Evolutionary conservation across 306 rosid species (phyloP).

Genomic region (Quercus mongolica): DNA sequence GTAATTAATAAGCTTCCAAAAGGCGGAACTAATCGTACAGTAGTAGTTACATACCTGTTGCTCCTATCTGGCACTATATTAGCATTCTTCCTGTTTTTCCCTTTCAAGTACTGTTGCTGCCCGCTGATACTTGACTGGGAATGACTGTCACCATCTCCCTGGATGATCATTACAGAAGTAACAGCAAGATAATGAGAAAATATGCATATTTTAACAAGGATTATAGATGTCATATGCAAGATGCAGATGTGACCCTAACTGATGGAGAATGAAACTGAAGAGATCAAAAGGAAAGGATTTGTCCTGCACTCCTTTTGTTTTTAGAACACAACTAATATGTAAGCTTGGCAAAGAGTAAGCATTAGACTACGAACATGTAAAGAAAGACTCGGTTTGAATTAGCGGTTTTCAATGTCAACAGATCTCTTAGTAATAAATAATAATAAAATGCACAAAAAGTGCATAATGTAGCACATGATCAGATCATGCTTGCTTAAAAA

Average conservation of each 20-base stretch:
- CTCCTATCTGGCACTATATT: constrained; percentile 33
- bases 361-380: background rate
- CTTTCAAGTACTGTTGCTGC: constrained; percentile 36
- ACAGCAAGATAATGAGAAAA: constrained; percentile 17
- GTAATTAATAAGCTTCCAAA: constrained; percentile 11
- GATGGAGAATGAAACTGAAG: background rate
- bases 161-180: constrained; percentile 24
- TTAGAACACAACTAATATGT: background rate
- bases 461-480: background rate
- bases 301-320: background rate
- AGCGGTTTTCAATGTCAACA: background rate
- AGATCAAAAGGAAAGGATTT: constrained; percentile 1
- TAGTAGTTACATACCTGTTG: constrained; percentile 46
- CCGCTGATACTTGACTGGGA: constrained; percentile 34
- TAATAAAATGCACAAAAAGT: background rate
- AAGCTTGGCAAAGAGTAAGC: constrained; percentile 5
- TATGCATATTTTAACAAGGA: constrained; percentile 1
- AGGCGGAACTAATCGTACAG: constrained; percentile 5
- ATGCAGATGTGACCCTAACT: background rate
- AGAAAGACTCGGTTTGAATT: background rate
- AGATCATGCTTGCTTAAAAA: background rate
- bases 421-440: background rate
- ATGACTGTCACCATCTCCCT: constrained; percentile 62
- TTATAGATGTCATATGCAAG: background rate
- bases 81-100: constrained; percentile 46